A percentile compares a stretch with the other conserved stretches of the same genome.
phyloP scores from a whole-genome alignment of 2,329 filamentous ascomycete genomes.

The Verticillium zaregamsianum region DNA sequence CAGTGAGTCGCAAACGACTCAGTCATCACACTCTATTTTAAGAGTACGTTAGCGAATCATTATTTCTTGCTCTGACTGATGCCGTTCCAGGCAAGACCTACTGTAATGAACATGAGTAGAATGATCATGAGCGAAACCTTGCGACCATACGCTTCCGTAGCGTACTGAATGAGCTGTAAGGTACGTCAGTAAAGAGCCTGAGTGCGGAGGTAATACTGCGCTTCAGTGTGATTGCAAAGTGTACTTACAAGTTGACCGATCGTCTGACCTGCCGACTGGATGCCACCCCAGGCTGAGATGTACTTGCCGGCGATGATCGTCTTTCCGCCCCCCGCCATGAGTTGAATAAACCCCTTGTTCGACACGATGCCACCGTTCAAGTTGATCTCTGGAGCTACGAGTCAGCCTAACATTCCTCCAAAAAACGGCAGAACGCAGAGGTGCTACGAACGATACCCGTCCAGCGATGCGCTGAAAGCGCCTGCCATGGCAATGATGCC shows the following conservation, averaged over 20 bases:
- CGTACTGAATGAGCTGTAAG: constrained; percentile 18
- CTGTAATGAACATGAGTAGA: constrained; percentile 25
- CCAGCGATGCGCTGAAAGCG: constrained; percentile 34
- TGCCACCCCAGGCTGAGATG: constrained; percentile 33
- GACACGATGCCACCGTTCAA: constrained; percentile 33
- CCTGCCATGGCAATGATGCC: constrained; percentile 32
- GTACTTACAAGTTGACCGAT: constrained; percentile 29
- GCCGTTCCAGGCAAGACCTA: constrained; percentile 5
- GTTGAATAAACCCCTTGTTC: constrained; percentile 34
- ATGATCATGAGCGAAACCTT: constrained; percentile 29
- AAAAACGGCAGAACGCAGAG: background rate
- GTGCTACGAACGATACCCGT: constrained; percentile 29
- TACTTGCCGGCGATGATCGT: constrained; percentile 28
- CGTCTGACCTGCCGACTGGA: constrained; percentile 31
- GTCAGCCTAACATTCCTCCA: constrained; percentile 15
- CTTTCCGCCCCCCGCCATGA: constrained; percentile 24
- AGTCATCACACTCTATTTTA: constrained; percentile 5
- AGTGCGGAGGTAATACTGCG: background rate
- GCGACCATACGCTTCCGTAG: constrained; percentile 28
- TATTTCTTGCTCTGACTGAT: constrained; percentile 6
- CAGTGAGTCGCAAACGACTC: constrained; percentile 30
- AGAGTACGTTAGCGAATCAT: constrained; percentile 20
- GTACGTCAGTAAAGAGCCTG: constrained; percentile 14
- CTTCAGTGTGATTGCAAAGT: background rate
- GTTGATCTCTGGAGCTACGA: constrained; percentile 12